Base-by-base conservation (phyloP, 305 asterid species). In the Solanum chacoense region DNA sequence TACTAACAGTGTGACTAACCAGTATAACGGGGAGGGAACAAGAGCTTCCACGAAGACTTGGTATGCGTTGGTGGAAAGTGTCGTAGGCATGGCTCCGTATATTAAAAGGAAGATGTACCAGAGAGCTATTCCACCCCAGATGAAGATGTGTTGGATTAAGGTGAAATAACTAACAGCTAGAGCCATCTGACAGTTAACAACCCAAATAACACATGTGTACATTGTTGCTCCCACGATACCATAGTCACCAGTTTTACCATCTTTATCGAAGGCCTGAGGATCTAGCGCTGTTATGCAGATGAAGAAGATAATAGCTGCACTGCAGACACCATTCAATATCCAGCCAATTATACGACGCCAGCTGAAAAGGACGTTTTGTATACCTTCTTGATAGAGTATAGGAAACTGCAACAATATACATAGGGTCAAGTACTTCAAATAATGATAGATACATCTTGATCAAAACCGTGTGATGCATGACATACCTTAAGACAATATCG, bases 351-450 rank as follows among this genome's bases (percentile, higher is more conserved):
- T 93, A 2, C 99, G 96, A 11, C 93, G 94, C 99, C 99, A 97
- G 89, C 98, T 94, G 94, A 97, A 97, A 85, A 97, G 98, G 87
- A 93, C 93, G 65, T 97, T 96, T 83, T 94, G 99, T 29, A 95
- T 94, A 31, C 99, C 99, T 93, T 97, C 99, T 95, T 97, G 99
- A 94, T 97, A 97, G 5, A 97, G 93, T 89, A 94, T 75, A 4
- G 99, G 99, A 88, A 97, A 97, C 99, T 97, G 96, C 92, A 90
- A 86, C 3, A 65, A 18, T 5, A 3, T 74, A 1, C 20, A 11
- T 35, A 5, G 16, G 83, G 10, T 35, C 83, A 76, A 76, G 83
- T 76, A 22, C 81, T 76, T 10, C 29, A 11, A 74, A 74, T 74
- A 74, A 4, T 74, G 14, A 34, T 10, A 32, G 4, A 74, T 29